Conservation (phyloP, 208 protist genomes). For the Crithidia expoeki region DNA sequence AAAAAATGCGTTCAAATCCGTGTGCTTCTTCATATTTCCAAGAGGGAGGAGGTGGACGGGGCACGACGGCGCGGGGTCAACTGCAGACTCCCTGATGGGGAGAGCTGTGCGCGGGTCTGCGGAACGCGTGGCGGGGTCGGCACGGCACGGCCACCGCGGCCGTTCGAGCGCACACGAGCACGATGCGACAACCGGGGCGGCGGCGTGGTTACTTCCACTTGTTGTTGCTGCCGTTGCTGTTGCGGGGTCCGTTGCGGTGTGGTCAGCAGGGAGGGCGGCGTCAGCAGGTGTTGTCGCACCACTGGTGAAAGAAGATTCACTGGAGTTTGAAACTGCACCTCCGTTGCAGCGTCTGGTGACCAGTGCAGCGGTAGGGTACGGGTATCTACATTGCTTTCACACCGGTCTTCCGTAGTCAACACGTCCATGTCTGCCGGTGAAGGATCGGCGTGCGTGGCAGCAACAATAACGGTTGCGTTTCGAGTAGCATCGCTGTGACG, state of each 20-base stretch:
- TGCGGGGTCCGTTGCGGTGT: background rate
- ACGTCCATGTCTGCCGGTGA: background rate
- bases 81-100: slow-evolving; percentile 27
- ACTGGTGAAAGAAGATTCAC: background rate
- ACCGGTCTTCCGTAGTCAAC: background rate
- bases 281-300: background rate
- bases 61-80: slow-evolving; percentile 16
- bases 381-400: background rate
- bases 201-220: slow-evolving; percentile 20
- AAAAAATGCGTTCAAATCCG: background rate
- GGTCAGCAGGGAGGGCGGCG: background rate
- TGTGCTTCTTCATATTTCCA: background rate
- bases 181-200: slow-evolving; percentile 29
- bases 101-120: slow-evolving; percentile 20
- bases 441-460: no score
- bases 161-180: slow-evolving; percentile 20
- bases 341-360: slow-evolving; percentile 5
- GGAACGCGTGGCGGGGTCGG: slow-evolving; percentile 25
- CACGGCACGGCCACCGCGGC: background rate
- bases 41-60: slow-evolving; percentile 4
- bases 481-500: background rate
- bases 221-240: background rate
- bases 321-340: background rate
- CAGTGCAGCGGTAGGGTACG: slow-evolving; percentile 5
- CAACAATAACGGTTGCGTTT: background rate